Evolutionary conservation across 2,329 filamentous ascomycete genomes (phyloP).

Genomic region (Aaosphaeria pasadenensis): DNA sequence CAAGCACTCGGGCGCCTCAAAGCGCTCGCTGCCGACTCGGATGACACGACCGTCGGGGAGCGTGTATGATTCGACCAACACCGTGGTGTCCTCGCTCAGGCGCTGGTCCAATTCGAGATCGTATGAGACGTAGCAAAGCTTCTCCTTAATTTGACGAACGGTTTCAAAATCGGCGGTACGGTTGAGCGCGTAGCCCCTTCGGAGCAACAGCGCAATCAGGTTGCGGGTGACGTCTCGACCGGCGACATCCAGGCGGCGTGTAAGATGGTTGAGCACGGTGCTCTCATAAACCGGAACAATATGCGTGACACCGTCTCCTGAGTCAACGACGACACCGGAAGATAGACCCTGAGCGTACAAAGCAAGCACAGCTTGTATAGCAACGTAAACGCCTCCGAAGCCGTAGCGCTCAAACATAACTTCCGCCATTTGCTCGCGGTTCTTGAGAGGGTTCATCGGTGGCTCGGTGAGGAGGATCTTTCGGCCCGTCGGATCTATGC

Average conservation of each 20-base stretch:
- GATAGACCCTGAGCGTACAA: slow-evolving; percentile 88
- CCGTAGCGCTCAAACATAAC: slow-evolving; percentile 98
- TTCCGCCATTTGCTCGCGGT: slow-evolving; percentile 96
- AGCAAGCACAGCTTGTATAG: slow-evolving; percentile 93
- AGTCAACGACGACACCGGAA: slow-evolving; percentile 95
- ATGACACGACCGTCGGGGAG: slow-evolving; percentile 95
- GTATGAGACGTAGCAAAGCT: slow-evolving; percentile 98
- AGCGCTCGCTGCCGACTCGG: slow-evolving; percentile 91
- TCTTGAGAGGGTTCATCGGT: slow-evolving; percentile 95
- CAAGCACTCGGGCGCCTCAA: slow-evolving; percentile 95
- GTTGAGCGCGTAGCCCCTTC: slow-evolving; percentile 94
- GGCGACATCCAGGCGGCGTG: slow-evolving; percentile 87
- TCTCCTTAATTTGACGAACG: slow-evolving; percentile 97
- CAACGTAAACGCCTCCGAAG: slow-evolving; percentile 96
- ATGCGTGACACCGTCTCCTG: slow-evolving; percentile 95
- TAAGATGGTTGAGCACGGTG: slow-evolving; percentile 95
- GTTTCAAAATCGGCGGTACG: slow-evolving; percentile 98
- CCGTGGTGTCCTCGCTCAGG: slow-evolving; percentile 94
- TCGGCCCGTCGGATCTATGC: slow-evolving; percentile 82
- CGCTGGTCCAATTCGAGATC: slow-evolving; percentile 95
- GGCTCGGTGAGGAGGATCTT: slow-evolving; percentile 98
- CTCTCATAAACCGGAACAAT: slow-evolving; percentile 99
- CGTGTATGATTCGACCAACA: slow-evolving; percentile 96
- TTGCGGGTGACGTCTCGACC: slow-evolving; percentile 98
- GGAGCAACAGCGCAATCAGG: slow-evolving; percentile 88